Evolutionary conservation across 805 yeast species (phyloP).

Genomic region (Zygotorulaspora chibaensis): DNA sequence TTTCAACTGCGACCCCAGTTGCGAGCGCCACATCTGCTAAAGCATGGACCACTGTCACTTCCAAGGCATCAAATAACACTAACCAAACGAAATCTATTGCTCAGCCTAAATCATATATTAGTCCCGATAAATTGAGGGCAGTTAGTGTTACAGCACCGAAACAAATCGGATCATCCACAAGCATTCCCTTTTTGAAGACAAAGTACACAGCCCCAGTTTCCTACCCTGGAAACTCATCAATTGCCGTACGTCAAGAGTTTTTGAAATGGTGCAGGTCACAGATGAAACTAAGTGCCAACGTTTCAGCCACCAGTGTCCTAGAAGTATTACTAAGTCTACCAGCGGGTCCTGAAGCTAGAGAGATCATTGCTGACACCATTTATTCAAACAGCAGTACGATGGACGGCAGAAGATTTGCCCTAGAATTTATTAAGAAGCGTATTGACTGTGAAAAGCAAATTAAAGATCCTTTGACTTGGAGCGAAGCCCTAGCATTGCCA

Average conservation of each 20-base stretch:
- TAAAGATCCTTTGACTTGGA: slow-evolving; percentile 60
- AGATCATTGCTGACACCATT: slow-evolving; percentile 87
- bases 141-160: slow-evolving; percentile 21
- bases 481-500: slow-evolving; percentile 54
- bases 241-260: slow-evolving; percentile 55
- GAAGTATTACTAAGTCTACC: slow-evolving; percentile 80
- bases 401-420: slow-evolving; percentile 94
- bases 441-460: slow-evolving; percentile 57
- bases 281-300: slow-evolving; percentile 65
- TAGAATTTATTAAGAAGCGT: slow-evolving; percentile 79
- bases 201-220: slow-evolving; percentile 20
- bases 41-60: slow-evolving; percentile 33
- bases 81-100: slow-evolving; percentile 20
- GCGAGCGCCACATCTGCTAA: slow-evolving; percentile 7
- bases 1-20: slow-evolving; percentile 50
- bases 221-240: slow-evolving; percentile 32
- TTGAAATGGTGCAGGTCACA: slow-evolving; percentile 68
- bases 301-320: slow-evolving; percentile 72
- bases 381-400: slow-evolving; percentile 82
- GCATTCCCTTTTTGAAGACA: slow-evolving; percentile 28
- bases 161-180: slow-evolving; percentile 30
- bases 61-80: slow-evolving; percentile 26
- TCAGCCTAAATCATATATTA: slow-evolving; percentile 25
- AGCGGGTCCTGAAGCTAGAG: slow-evolving; percentile 64
- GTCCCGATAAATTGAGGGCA: slow-evolving; percentile 36